Conservation (phyloP, 495 filamentous ascomycete genomes). For the Neurospora intermedia region DNA sequence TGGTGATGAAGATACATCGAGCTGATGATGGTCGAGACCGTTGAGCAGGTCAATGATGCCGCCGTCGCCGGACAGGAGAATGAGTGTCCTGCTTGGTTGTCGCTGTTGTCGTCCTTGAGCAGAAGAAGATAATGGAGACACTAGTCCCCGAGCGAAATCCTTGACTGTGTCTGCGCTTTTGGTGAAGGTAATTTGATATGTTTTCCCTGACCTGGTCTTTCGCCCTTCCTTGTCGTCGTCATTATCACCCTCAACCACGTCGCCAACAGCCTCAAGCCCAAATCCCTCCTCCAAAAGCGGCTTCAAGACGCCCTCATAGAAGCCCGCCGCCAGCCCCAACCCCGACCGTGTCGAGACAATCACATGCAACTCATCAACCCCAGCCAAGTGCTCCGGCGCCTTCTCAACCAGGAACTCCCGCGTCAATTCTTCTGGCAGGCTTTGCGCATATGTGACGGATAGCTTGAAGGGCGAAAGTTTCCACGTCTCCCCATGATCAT, state of each 20-base stretch:
- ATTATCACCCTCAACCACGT: neutral
- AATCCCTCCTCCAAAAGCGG: constrained; percentile 39
- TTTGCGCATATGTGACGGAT: constrained; percentile 5
- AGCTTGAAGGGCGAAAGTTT: constrained; percentile 19
- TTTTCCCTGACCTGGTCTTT: no score
- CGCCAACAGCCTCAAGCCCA: neutral
- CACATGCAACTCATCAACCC: constrained; percentile 40
- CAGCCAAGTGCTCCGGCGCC: constrained; percentile 26
- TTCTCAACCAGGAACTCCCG: constrained; percentile 17
- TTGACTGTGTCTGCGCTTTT: constrained; percentile 46
- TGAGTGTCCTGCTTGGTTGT: constrained; percentile 40
- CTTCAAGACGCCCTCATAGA: constrained; percentile 46
- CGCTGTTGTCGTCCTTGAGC: constrained; percentile 18
- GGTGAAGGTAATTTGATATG: constrained; percentile 47
- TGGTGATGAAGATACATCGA: neutral
- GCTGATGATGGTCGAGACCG: constrained; percentile 14
- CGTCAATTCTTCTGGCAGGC: constrained; percentile 23
- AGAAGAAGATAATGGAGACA: constrained; percentile 19
- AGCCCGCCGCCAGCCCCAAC: constrained; percentile 44
- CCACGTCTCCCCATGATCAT: neutral
- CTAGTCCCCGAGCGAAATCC: constrained; percentile 42
- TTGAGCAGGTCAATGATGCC: constrained; percentile 73
- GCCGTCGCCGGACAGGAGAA: constrained; percentile 81
- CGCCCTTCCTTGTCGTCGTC: no score
- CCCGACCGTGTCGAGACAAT: constrained; percentile 69